Conservation (phyloP, 176 grass and related monocot species). For the Lolium perenne region DNA sequence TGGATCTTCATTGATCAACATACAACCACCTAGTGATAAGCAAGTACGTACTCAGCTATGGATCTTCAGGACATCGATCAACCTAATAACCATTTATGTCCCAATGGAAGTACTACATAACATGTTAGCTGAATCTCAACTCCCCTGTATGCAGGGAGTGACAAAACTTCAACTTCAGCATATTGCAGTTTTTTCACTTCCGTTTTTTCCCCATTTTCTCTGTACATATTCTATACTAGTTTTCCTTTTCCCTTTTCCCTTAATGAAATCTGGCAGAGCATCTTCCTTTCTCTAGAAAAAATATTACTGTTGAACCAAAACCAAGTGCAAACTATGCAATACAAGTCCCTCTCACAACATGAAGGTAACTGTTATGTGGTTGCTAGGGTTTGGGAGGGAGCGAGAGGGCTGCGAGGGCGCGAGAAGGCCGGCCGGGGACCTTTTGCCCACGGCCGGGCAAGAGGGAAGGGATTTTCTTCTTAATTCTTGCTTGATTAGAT, state of each 20-base stretch:
- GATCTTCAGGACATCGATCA: background rate
- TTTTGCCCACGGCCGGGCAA: too few species aligned
- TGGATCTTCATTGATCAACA: slow-evolving; percentile 3
- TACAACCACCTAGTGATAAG: slow-evolving; percentile 6
- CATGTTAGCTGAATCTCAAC: background rate
- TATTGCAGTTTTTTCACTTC: background rate
- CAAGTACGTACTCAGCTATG: background rate
- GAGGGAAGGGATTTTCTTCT: too few species aligned
- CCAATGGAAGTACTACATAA: background rate
- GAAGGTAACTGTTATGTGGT: too few species aligned
- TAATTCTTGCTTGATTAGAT: too few species aligned
- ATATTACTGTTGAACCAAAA: background rate
- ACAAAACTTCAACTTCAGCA: background rate
- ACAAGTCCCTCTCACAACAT: background rate
- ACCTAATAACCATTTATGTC: background rate
- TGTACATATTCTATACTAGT: background rate
- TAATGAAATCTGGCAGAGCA: background rate
- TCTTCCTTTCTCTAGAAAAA: background rate
- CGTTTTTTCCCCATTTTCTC: background rate
- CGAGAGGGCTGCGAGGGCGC: too few species aligned
- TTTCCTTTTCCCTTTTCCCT: too few species aligned
- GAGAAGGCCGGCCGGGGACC: too few species aligned
- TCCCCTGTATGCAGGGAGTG: background rate
- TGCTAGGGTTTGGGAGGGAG: too few species aligned
- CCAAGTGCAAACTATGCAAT: background rate